Conservation (phyloP, 306 rosid species). For the Lathyrus aphaca region DNA sequence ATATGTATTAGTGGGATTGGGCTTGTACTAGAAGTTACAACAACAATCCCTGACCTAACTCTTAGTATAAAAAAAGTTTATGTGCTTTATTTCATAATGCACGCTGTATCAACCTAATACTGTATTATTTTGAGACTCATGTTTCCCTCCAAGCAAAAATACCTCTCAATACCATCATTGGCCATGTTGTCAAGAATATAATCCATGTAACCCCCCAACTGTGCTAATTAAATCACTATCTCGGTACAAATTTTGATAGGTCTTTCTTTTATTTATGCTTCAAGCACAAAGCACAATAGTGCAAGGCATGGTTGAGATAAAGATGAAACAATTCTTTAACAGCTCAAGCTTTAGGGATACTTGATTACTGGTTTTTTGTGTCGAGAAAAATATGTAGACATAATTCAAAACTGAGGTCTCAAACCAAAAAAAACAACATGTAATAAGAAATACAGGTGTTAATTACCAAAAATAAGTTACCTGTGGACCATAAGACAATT, state of each 20-base stretch:
- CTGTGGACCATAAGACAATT: slow-evolving; percentile 94
- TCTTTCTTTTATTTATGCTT: slow-evolving; percentile 1
- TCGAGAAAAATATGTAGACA: slow-evolving; percentile 14
- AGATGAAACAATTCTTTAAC: slow-evolving; percentile 17
- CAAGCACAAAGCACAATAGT: slow-evolving; percentile 7
- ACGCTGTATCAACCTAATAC: slow-evolving; percentile 6
- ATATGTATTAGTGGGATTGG: slow-evolving; percentile 16
- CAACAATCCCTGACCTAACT: slow-evolving; percentile 12
- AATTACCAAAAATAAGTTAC: slow-evolving; percentile 48
- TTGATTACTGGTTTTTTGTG: slow-evolving; percentile 23
- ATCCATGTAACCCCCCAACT: slow-evolving; percentile 18
- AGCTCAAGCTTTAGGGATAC: slow-evolving; percentile 29
- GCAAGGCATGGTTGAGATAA: slow-evolving; percentile 16
- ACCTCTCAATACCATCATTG: slow-evolving; percentile 24
- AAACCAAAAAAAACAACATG: slow-evolving; percentile 22
- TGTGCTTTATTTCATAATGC: not conserved
- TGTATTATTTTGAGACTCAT: not conserved
- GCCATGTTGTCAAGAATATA: not conserved
- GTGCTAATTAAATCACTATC: slow-evolving; percentile 10
- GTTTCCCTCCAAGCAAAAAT: slow-evolving; percentile 22
- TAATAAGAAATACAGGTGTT: slow-evolving; percentile 31
- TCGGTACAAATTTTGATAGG: slow-evolving; percentile 7
- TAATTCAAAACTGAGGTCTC: slow-evolving; percentile 5
- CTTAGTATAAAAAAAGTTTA: not conserved
- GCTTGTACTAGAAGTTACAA: slow-evolving; percentile 7